These are phyloP conservation scores for Patellaria atrata DNA, from an alignment of 495 filamentous ascomycete species.

Conservation along the genomic window DNA sequence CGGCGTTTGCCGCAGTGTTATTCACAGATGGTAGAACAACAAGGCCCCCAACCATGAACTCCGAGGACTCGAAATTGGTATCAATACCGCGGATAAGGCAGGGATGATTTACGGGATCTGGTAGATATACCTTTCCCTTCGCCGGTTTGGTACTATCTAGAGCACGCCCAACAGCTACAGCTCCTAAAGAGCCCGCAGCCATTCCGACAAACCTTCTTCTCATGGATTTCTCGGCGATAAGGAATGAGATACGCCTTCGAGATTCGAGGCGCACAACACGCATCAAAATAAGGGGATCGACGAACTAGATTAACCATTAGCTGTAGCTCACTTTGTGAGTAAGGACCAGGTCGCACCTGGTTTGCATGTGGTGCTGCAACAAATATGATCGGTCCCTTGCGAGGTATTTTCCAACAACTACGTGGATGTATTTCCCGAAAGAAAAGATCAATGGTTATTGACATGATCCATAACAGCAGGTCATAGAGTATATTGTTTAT, in stretches of 20 bases:
- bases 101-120: constrained; percentile 71
- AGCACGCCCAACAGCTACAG: constrained; percentile 77
- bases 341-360: constrained; percentile 47
- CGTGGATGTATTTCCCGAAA: constrained; percentile 95
- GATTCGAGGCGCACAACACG: constrained; percentile 73
- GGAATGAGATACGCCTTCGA: constrained; percentile 73
- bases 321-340: background rate
- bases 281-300: constrained; percentile 89
- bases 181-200: constrained; percentile 61
- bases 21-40: constrained; percentile 75
- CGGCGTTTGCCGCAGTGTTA: constrained; percentile 58
- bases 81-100: constrained; percentile 70
- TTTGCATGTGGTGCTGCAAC: constrained; percentile 98
- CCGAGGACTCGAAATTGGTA: constrained; percentile 66
- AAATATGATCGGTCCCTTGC: constrained; percentile 77
- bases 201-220: constrained; percentile 73
- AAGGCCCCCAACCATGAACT: constrained; percentile 64
- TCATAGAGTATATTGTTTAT: too few relatives aligned
- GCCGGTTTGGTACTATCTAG: constrained; percentile 76
- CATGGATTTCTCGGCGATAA: constrained; percentile 92
- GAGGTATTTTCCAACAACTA: constrained; percentile 83
- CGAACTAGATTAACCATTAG: constrained; percentile 44
- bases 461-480: constrained; percentile 65
- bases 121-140: constrained; percentile 74
- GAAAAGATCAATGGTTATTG: constrained; percentile 81